These are phyloP conservation scores for Prunus persica DNA, from an alignment of 306 rosid genomes.

Conservation along the genomic window DNA sequence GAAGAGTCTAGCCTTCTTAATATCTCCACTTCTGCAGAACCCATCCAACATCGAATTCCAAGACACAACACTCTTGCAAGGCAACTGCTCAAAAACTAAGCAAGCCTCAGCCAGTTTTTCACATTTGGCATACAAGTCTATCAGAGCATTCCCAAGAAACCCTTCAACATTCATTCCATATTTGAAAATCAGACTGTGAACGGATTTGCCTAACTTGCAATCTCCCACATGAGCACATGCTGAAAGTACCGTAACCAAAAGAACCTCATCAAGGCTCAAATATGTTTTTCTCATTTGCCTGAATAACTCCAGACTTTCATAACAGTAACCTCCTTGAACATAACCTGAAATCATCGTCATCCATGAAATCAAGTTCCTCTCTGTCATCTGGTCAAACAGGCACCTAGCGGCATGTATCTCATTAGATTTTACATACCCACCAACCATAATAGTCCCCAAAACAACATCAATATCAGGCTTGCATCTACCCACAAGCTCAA, in stretches of 20 bases:
- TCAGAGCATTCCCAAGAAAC: constrained; percentile 29
- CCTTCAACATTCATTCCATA: constrained; percentile 13
- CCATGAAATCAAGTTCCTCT: constrained; percentile 26
- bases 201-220: constrained; percentile 12
- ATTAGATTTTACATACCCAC: constrained; percentile 23
- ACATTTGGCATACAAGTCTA: constrained; percentile 24
- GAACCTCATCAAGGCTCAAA: constrained; percentile 22
- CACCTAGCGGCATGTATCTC: constrained; percentile 17
- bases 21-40: constrained; percentile 27
- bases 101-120: constrained; percentile 9
- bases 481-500: constrained; percentile 10
- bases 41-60: constrained; percentile 37
- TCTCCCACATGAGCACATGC: constrained; percentile 21
- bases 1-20: constrained; percentile 19
- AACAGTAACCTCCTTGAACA: constrained; percentile 11
- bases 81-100: constrained; percentile 17
- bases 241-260: constrained; percentile 19
- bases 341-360: constrained; percentile 35
- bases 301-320: constrained; percentile 24
- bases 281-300: constrained; percentile 17
- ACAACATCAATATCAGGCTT: constrained; percentile 15
- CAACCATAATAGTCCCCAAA: constrained; percentile 25
- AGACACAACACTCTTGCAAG: constrained; percentile 13
- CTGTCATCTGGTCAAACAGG: constrained; percentile 26
- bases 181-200: constrained; percentile 23